A percentile compares a stretch with the other conserved stretches of the same genome.
Evolutionary conservation across 176 grass and related monocot genomes (phyloP).

Genomic region (Carex pumila): DNA sequence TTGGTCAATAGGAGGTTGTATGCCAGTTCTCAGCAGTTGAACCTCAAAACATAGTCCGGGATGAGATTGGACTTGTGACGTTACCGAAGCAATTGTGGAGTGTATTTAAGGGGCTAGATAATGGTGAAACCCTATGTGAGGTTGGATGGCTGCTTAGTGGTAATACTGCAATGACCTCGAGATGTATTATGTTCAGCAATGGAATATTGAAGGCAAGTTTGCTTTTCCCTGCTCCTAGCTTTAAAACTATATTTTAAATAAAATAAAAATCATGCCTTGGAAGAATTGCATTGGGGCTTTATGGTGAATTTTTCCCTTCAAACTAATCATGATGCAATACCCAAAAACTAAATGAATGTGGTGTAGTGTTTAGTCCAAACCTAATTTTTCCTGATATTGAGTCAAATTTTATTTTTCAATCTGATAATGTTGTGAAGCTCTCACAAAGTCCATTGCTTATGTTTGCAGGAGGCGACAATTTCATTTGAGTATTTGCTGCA

Average conservation of each 20-base stretch:
- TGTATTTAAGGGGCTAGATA: slow-evolving; percentile 28
- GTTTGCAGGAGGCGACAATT: slow-evolving; percentile 44
- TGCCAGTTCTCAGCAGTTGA: slow-evolving; percentile 30
- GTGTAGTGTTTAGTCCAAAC: background rate
- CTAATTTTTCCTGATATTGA: background rate
- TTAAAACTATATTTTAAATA: background rate
- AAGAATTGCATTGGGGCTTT: background rate
- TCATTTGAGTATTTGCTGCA: slow-evolving; percentile 30
- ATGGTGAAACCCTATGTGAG: slow-evolving; percentile 48
- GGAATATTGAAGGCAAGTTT: slow-evolving; percentile 57
- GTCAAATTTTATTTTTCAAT: background rate
- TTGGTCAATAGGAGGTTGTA: slow-evolving; percentile 41
- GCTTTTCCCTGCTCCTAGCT: background rate
- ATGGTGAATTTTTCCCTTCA: background rate
- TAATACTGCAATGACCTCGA: slow-evolving; percentile 54
- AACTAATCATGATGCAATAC: background rate
- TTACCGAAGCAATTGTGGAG: slow-evolving; percentile 82
- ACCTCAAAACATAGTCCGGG: slow-evolving; percentile 28
- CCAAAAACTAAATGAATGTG: background rate
- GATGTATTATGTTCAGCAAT: slow-evolving; percentile 47
- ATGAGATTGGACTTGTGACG: slow-evolving; percentile 34
- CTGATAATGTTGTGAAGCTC: background rate
- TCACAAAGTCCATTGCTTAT: background rate
- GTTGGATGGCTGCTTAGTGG: slow-evolving; percentile 62
- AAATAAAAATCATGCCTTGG: background rate